Base-by-base conservation (phyloP, 768 basidiomycete genomes). In the Agrocybe pediades region DNA sequence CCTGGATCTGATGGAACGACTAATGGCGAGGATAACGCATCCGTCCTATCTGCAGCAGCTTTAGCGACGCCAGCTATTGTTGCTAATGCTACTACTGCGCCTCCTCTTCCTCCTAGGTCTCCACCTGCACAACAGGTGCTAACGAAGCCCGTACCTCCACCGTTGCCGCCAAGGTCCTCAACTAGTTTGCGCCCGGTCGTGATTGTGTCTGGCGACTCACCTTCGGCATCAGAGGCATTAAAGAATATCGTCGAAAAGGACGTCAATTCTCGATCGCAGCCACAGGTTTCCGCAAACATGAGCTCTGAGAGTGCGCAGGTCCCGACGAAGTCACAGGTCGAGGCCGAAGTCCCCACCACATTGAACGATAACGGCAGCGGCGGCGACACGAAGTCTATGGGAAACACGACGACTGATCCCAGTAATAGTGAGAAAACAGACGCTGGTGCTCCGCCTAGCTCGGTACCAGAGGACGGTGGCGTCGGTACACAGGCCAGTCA, bases 171-270 rank as follows among this genome's bases (percentile, higher is more conserved):
- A 4, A 75, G 81, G 41, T 67, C 67, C 24, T 63, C 66, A 25
- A 56, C 68, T 25, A 56, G 71, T 46, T 61, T 67, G 9, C 49
- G 61, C 62, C 21, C 60, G 61, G 49, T 47, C 8, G 40, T 50
- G 17, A 30, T 54, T 27, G 45, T 48, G 17, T 40, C 49, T 20
- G 42, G 48, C 6, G 49, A 53, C 15, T 33, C 63, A 41, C 53
- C 72, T 69, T 69, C 77, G 1, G 83, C 86, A 3, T 81, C 82
- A 19, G 77, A 80, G 39, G 75, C 77, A 9, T 72, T 88, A 23
- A 81, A 86, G 69, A 76, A 74, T 36, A 86, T 88, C 49, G 85
- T 70, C 24, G 67, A 71, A 9, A 76, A 70, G 56, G 80, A 82
- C 56, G 73, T 75, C 9, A 51, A 36, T 13, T 13, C 13, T 20